Percentiles rank a stretch among this genome's conserved stretches.
These are phyloP conservation scores for Yamadazyma aaseri DNA, from an alignment of 1,139 yeast species.

Conservation along the genomic window DNA sequence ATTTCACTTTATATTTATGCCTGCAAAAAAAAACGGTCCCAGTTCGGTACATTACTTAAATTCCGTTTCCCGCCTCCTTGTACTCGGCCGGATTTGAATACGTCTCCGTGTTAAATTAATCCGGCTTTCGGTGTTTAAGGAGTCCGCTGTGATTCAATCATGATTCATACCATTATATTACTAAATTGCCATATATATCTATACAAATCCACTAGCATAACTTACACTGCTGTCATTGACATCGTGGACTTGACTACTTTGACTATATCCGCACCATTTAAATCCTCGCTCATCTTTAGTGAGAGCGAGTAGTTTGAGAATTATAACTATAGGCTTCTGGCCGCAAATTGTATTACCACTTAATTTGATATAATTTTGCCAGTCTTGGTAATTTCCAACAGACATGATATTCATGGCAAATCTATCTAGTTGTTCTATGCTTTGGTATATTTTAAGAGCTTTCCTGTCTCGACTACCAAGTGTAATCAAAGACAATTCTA, in stretches of 20 bases:
- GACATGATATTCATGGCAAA: slow-evolving; percentile 67
- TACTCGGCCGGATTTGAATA: too few relatives aligned
- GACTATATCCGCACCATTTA: slow-evolving; percentile 80
- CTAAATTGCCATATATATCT: too few relatives aligned
- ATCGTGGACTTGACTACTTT: slow-evolving; percentile 58
- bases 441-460: slow-evolving; percentile 56
- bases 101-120: too few relatives aligned
- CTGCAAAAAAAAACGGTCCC: too few relatives aligned
- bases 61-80: too few relatives aligned
- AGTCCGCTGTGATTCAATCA: too few relatives aligned
- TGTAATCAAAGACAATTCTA: slow-evolving; percentile 14
- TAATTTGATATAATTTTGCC: slow-evolving; percentile 61
- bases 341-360: slow-evolving; percentile 96
- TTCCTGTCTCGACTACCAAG: slow-evolving; percentile 15
- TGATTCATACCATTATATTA: too few relatives aligned
- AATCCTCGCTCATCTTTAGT: slow-evolving; percentile 25
- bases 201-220: slow-evolving; percentile 83
- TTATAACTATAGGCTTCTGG: slow-evolving; percentile 71
- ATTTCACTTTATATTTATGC: too few relatives aligned
- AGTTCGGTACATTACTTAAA: too few relatives aligned
- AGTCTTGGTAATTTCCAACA: slow-evolving; percentile 50
- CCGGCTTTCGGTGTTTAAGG: too few relatives aligned
- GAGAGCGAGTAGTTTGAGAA: slow-evolving; percentile 53
- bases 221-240: slow-evolving; percentile 77
- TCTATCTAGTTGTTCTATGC: slow-evolving; percentile 71